Percentiles rank a stretch among this genome's conserved stretches.
phyloP scores from a whole-genome alignment of 2,329 filamentous ascomycete species.

The Didymella pinodella region DNA sequence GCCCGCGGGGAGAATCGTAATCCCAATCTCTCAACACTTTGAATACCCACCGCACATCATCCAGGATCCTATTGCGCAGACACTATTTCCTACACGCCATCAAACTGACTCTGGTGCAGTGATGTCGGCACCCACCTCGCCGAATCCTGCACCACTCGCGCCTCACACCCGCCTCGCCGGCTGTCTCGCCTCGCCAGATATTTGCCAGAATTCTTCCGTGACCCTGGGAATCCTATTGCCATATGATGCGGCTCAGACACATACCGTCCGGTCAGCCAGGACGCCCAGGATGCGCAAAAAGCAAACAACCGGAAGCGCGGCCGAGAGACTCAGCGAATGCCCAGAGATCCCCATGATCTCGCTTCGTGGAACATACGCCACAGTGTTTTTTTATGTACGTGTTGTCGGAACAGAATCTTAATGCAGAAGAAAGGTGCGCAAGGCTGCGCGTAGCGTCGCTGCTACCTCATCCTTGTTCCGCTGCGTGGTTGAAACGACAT shows the following conservation, averaged over 20 bases:
- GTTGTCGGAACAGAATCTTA: neutral
- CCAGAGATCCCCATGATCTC: neutral
- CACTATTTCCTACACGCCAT: too few relatives aligned
- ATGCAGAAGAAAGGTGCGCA: conserved; percentile 4
- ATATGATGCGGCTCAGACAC: conserved; percentile 7
- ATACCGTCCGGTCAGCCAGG: conserved; percentile 2
- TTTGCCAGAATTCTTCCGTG: conserved; percentile 4
- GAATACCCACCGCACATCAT: too few relatives aligned
- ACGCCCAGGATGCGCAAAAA: conserved; percentile 14
- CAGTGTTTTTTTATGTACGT: neutral
- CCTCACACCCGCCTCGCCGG: conserved; percentile 6
- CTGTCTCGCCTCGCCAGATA: neutral
- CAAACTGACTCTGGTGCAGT: neutral
- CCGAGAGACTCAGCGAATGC: conserved; percentile 4
- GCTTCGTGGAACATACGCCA: conserved; percentile 2
- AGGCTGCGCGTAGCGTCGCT: neutral
- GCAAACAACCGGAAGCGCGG: conserved; percentile 12
- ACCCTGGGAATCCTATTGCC: neutral
- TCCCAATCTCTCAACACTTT: neutral
- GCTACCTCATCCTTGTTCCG: neutral
- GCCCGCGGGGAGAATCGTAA: neutral
- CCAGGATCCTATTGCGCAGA: too few relatives aligned
- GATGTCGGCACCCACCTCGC: neutral
- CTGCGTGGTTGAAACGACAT: neutral
- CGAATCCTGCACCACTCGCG: conserved; percentile 1